phyloP scores from a whole-genome alignment of 2,329 filamentous ascomycete species.

The Nakataea oryzae region DNA sequence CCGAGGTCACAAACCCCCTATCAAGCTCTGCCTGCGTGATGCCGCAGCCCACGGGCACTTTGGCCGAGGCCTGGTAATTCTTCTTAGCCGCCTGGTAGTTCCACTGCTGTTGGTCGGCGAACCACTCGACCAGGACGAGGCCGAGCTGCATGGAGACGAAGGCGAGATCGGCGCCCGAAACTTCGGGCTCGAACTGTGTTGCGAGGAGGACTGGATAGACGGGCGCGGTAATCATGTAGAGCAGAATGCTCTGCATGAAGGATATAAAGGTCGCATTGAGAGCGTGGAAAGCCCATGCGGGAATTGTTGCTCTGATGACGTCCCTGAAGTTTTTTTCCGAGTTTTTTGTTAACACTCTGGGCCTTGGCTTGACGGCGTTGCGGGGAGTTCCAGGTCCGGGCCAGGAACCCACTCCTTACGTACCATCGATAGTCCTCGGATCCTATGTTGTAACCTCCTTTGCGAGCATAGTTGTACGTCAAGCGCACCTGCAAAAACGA shows the following conservation, averaged over 20 bases:
- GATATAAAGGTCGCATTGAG: slow-evolving; percentile 90
- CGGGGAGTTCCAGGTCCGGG: no score
- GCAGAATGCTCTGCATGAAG: slow-evolving; percentile 68
- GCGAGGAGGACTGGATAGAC: slow-evolving; percentile 74
- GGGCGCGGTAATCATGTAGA: slow-evolving; percentile 65
- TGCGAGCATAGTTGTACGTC: slow-evolving; percentile 96
- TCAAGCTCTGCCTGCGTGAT: slow-evolving; percentile 70
- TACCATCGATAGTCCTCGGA: slow-evolving; percentile 92
- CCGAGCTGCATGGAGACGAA: slow-evolving; percentile 36
- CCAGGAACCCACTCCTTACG: slow-evolving; percentile 1
- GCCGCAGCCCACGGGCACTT: slow-evolving; percentile 43
- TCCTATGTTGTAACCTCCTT: slow-evolving; percentile 79
- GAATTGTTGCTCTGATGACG: slow-evolving; percentile 58
- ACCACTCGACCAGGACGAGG: slow-evolving; percentile 56
- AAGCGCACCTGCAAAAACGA: slow-evolving; percentile 51
- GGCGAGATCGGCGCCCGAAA: slow-evolving; percentile 32
- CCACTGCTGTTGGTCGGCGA: slow-evolving; percentile 93
- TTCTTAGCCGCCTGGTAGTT: slow-evolving; percentile 75
- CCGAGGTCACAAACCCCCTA: slow-evolving; percentile 75
- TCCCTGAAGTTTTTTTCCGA: slow-evolving; percentile 39
- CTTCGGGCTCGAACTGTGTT: slow-evolving; percentile 47
- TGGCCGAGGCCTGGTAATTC: slow-evolving; percentile 61
- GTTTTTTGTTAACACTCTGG: background rate
- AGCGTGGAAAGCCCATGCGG: slow-evolving; percentile 60
- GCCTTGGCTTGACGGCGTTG: no score